phyloP scores from a whole-genome alignment of 2,329 filamentous ascomycete genomes.

The Verticillium nubilum region DNA sequence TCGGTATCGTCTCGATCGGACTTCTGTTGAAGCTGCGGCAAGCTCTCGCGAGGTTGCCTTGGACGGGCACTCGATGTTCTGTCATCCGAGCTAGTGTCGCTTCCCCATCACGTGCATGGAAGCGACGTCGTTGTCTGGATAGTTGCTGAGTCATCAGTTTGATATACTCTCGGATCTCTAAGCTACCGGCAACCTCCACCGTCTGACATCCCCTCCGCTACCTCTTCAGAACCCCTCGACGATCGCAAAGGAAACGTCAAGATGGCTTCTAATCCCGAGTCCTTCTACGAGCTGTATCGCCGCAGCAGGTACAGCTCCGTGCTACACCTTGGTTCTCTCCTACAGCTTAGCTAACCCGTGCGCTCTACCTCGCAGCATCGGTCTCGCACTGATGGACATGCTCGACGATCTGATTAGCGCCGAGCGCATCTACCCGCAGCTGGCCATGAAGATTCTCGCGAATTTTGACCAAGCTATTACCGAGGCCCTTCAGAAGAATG shows the following conservation, averaged over 20 bases:
- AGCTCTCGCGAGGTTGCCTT: constrained; percentile 9
- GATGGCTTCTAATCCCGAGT: constrained; percentile 48
- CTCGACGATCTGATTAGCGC: constrained; percentile 95
- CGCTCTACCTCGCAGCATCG: constrained; percentile 59
- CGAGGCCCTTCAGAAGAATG: constrained; percentile 84
- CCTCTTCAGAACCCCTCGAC: constrained; percentile 1
- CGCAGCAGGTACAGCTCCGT: constrained; percentile 76
- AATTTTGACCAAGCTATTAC: constrained; percentile 95
- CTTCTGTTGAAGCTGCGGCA: constrained; percentile 11
- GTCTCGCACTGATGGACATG: constrained; percentile 87
- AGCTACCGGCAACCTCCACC: constrained; percentile 3
- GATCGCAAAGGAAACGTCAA: constrained; percentile 12
- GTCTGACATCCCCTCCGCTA: constrained; percentile 4
- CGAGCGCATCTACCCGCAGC: constrained; percentile 91
- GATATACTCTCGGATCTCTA: not conserved
- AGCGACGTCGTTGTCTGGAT: not conserved
- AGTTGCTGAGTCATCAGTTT: not conserved
- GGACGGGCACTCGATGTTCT: not conserved
- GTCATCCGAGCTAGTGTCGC: not conserved
- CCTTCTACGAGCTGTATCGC: constrained; percentile 92
- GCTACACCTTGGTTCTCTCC: constrained; percentile 22
- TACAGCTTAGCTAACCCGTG: constrained; percentile 10
- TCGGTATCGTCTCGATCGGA: not conserved
- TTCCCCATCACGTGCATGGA: not conserved
- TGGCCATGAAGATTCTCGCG: constrained; percentile 95